Percentiles rank a stretch among this genome's conserved stretches.
phyloP scores from a whole-genome alignment of 192 early-diverging fungal genomes.

The Coemansia pectinata region DNA sequence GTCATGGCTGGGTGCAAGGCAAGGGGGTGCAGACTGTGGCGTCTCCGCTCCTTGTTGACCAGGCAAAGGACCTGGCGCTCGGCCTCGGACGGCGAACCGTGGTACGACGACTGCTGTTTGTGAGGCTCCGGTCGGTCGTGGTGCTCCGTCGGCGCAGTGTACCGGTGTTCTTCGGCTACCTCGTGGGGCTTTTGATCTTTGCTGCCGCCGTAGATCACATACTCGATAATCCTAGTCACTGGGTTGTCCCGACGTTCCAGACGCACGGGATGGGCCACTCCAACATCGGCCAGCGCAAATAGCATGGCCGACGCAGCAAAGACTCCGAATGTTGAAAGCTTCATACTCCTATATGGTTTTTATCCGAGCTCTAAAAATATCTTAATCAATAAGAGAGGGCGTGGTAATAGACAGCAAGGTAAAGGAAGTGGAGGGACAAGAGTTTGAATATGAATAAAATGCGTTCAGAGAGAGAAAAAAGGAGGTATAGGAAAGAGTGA shows the following conservation, averaged over 20 bases:
- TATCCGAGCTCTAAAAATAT: neutral
- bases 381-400: constrained; percentile 5
- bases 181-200: constrained; percentile 8
- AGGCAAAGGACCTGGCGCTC: constrained; percentile 44
- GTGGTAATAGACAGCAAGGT: neutral
- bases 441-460: neutral
- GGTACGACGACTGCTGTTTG: constrained; percentile 1
- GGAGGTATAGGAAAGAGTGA: neutral
- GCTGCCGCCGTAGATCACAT: constrained; percentile 28
- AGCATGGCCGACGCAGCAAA: constrained; percentile 23
- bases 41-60: constrained; percentile 48
- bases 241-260: constrained; percentile 47
- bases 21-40: constrained; percentile 23
- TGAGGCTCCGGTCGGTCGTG: neutral
- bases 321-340: constrained; percentile 30
- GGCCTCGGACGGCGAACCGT: neutral
- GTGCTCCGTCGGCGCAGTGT: constrained; percentile 1
- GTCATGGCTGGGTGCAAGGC: constrained; percentile 34
- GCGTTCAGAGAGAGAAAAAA: neutral
- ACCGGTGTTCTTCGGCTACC: neutral
- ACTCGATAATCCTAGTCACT: constrained; percentile 27
- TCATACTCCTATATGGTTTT: constrained; percentile 25
- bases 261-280: constrained; percentile 32
- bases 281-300: constrained; percentile 8
- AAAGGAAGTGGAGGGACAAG: neutral